Percentiles rank a stretch among this genome's conserved stretches.
phyloP scores from a whole-genome alignment of 2,329 filamentous ascomycete genomes.

The Fusarium oxysporum region DNA sequence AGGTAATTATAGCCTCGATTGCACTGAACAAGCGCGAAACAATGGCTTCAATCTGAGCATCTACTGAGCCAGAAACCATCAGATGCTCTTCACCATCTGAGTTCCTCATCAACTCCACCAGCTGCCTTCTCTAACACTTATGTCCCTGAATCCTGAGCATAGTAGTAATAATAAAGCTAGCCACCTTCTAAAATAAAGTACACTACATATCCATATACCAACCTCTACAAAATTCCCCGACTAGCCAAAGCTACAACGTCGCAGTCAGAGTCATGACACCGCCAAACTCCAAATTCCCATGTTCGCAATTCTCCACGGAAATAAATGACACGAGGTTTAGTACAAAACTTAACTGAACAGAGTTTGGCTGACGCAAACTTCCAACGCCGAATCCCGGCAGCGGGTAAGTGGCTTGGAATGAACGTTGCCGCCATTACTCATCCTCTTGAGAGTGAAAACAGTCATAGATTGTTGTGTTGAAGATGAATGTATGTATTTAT shows the following conservation, averaged over 20 bases:
- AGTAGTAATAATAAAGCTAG: neutral
- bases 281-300: neutral
- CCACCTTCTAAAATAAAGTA: neutral
- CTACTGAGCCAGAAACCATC: neutral
- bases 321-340: neutral
- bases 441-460: fast-evolving
- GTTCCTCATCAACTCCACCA: no score
- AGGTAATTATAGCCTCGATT: neutral
- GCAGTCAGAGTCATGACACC: neutral
- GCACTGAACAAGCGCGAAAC: fast-evolving
- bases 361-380: neutral
- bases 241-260: neutral
- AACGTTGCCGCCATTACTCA: neutral
- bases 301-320: neutral
- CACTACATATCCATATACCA: fast-evolving
- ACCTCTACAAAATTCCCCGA: neutral
- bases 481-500: fast-evolving
- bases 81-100: neutral
- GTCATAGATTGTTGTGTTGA: fast-evolving
- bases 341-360: neutral
- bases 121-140: neutral
- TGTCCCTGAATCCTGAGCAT: fast-evolving
- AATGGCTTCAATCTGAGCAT: neutral
- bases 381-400: neutral
- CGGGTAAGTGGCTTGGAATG: conserved; percentile 2